phyloP scores from a whole-genome alignment of 352 stramenopile genomes.

The Phytophthora pini region DNA sequence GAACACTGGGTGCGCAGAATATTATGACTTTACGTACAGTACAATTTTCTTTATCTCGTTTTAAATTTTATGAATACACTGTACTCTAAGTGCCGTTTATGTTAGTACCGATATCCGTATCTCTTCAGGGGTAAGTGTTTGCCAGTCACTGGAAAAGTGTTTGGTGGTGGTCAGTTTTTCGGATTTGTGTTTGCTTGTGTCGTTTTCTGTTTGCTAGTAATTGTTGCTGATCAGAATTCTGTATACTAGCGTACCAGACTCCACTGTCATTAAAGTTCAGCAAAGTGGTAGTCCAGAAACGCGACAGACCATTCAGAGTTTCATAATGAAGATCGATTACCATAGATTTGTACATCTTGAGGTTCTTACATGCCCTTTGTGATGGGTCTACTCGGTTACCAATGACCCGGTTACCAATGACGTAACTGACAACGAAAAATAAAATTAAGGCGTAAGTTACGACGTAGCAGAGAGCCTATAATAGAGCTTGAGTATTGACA shows the following conservation, averaged over 20 bases:
- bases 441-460: no score
- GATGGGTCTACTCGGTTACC: no score
- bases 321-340: no score
- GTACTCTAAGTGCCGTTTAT: background rate
- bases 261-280: no score
- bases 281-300: no score
- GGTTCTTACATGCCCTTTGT: no score
- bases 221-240: background rate
- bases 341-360: no score
- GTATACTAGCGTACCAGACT: slow-evolving; percentile 4
- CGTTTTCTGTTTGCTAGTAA: background rate
- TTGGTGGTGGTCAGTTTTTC: background rate
- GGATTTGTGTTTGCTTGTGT: slow-evolving; percentile 4
- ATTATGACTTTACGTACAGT: background rate
- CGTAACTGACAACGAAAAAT: no score
- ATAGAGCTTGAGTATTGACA: no score
- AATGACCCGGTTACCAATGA: no score
- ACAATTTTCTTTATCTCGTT: background rate
- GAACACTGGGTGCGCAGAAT: background rate
- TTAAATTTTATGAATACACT: background rate
- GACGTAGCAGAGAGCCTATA: no score
- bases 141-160: background rate
- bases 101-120: background rate
- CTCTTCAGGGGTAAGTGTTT: background rate
- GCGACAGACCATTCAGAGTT: no score